Evolutionary conservation across 2,329 filamentous ascomycete genomes (phyloP).

Genomic region (Fusarium guadeloupense): DNA sequence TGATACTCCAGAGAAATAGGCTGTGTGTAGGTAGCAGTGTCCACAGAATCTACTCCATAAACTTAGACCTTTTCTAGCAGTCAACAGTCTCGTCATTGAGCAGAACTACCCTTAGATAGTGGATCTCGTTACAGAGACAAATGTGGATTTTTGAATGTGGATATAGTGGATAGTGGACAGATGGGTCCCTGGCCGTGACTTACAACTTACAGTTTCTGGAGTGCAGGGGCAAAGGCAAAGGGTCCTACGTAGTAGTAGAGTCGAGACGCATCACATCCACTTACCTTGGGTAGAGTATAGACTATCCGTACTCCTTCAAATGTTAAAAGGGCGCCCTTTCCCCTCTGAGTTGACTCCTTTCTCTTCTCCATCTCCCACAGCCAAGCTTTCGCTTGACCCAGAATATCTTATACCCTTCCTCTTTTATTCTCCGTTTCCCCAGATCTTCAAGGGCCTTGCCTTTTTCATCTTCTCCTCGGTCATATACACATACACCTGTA

Average conservation of each 20-base stretch:
- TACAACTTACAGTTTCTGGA: neutral
- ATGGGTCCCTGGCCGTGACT: neutral
- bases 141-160: neutral
- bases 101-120: neutral
- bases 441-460: neutral
- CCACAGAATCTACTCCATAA: neutral
- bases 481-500: neutral
- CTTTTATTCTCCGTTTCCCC: neutral
- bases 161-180: neutral
- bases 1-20: neutral
- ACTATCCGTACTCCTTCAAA: no score
- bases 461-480: neutral
- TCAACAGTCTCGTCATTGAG: neutral
- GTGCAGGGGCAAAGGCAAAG: neutral
- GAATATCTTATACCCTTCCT: neutral
- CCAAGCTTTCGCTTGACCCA: neutral
- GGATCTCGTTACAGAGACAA: neutral
- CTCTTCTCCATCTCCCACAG: neutral
- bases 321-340: neutral
- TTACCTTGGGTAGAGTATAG: neutral
- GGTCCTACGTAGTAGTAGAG: neutral
- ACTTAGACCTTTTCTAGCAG: neutral
- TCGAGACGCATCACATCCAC: neutral
- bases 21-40: neutral
- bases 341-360: neutral